Evolutionary conservation across 148 eudicot species (phyloP), one percentile per base, ranked within the genome.

Genomic region (Amaranthus cruentus): DNA sequence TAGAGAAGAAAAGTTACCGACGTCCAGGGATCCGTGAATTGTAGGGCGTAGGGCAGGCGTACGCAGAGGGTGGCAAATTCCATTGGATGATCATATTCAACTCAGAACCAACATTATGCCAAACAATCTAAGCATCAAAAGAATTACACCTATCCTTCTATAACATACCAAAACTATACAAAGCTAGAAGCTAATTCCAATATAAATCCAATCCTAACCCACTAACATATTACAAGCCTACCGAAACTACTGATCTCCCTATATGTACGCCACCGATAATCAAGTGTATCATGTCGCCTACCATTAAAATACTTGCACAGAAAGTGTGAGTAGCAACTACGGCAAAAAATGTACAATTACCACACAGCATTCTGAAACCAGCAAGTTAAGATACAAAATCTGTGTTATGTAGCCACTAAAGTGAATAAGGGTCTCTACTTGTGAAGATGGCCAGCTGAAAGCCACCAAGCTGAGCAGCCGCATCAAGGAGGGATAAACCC

Each of bases 331-430:
- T 61, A 65, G 70, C 84, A 71, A 60, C 75, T 64, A 49, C 9
- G 71, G 38, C 38, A 28, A 50, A 71, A 74, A 74, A 78, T 82
- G 74, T 75, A 82, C 84, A 81, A 47, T 61, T 70, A 78, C 81
- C 73, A 81, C 81, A 60, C 73, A 74, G 49, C 72, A 75, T 67
- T 64, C 62, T 63, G 46, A 70, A 55, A 63, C 69, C 55, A 62
- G 76, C 70, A 81, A 15, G 60, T 71, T 72, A 69, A 44, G 56
- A 67, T 75, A 82, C 84, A 81, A 3, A 51, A 53, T 60, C 57
- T 77, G 75, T 64, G 55, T 71, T 77, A 59, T 48, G 68, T 56
- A 66, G 76, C 80, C 76, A 78, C 62, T 62, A 9, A 66, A 60
- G 54, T 15, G 14, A 50, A 67, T 44, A 71, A 49, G 11, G 47